Conservation (phyloP, 164 flowering plant species). For the Magnolia officinalis region DNA sequence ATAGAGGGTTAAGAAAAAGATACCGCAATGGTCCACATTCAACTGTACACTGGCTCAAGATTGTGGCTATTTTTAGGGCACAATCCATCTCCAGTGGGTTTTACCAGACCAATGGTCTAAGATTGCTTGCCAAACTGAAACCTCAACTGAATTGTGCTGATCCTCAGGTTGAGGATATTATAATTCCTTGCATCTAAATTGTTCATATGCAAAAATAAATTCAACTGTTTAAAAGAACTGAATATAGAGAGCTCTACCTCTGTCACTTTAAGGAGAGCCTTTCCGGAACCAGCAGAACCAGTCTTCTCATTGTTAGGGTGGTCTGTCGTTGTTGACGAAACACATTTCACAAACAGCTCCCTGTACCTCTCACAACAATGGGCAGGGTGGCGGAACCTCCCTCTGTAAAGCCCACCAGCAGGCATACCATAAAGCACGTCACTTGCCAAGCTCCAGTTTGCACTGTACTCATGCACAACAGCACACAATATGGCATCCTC, state of each 20-base stretch:
- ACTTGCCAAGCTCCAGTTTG: conserved; percentile 89
- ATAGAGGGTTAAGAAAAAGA: neutral
- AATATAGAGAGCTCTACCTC: conserved; percentile 52
- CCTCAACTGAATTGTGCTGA: neutral
- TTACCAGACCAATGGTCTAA: neutral
- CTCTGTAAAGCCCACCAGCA: conserved; percentile 86
- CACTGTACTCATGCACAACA: conserved; percentile 84
- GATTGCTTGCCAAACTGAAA: neutral
- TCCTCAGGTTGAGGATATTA: no score
- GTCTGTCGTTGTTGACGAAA: conserved; percentile 48
- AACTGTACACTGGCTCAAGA: neutral
- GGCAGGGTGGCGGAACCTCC: conserved; percentile 84
- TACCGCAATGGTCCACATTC: neutral
- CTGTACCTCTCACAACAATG: conserved; percentile 92
- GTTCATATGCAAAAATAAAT: no score
- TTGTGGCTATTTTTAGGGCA: neutral
- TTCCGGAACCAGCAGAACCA: conserved; percentile 61
- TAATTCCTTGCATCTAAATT: no score
- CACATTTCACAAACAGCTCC: conserved; percentile 68
- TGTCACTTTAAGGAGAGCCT: conserved; percentile 80
- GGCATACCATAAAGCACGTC: conserved; percentile 73
- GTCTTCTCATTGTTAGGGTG: conserved; percentile 58
- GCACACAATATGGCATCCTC: conserved; percentile 97
- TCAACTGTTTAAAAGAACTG: neutral
- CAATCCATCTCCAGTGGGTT: neutral